Evolutionary conservation across 1,284 basidiomycete genomes (phyloP).

Genomic region (Pseudozyma pruni): DNA sequence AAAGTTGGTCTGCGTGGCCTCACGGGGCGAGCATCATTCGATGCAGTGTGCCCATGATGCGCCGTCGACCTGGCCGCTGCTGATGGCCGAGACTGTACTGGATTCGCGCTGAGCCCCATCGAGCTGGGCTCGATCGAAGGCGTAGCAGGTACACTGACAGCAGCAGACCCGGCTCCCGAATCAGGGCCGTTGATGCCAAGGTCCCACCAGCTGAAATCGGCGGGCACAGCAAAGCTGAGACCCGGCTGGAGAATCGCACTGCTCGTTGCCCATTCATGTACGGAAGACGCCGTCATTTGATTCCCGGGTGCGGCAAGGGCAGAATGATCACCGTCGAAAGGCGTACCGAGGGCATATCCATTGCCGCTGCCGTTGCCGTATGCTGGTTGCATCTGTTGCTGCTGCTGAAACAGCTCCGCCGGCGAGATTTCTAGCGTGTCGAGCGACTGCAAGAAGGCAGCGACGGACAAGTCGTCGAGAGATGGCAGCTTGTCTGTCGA

Average conservation of each 20-base stretch:
- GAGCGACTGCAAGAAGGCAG: conserved; percentile 64
- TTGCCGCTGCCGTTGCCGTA: neutral
- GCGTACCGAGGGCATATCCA: conserved; percentile 4
- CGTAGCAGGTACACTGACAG: conserved; percentile 21
- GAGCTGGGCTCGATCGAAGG: conserved; percentile 14
- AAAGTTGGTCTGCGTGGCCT: conserved; percentile 18
- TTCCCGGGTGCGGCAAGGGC: neutral
- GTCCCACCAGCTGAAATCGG: conserved; percentile 67
- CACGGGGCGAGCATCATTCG: neutral
- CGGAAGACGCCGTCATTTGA: conserved; percentile 15
- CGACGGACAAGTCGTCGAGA: conserved; percentile 59
- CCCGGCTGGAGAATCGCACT: conserved; percentile 55
- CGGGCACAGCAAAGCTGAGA: conserved; percentile 63
- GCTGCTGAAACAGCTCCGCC: conserved; percentile 48
- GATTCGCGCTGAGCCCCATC: neutral
- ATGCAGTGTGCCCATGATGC: neutral
- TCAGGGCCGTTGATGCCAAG: conserved; percentile 39
- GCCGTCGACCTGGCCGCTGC: no score
- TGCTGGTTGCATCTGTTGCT: conserved; percentile 9
- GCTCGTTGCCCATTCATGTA: conserved; percentile 40
- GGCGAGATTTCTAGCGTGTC: conserved; percentile 64
- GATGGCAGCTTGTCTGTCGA: conserved; percentile 29
- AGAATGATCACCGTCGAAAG: neutral
- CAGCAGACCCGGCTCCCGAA: conserved; percentile 7
- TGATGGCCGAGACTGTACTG: neutral